Percentiles rank a stretch among this genome's conserved stretches.
Conservation (phyloP, 768 basidiomycete species). For the Tricholomella constricta region DNA sequence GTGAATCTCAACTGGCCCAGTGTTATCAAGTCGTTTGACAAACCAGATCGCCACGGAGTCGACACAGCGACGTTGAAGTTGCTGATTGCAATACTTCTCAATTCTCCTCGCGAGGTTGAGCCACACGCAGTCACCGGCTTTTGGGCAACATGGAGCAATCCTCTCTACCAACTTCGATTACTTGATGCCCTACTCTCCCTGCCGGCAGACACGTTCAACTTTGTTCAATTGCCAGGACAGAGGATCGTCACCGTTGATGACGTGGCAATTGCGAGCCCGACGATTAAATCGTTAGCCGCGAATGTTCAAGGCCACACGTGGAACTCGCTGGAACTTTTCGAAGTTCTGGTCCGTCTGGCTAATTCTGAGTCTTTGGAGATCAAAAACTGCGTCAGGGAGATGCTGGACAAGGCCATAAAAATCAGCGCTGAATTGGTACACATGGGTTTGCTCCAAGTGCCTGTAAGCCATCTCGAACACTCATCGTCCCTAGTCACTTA, state of each 20-base stretch:
- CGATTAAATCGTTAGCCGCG: slow-evolving; percentile 88
- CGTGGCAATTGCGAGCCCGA: slow-evolving; percentile 79
- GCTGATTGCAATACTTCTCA: slow-evolving; percentile 83
- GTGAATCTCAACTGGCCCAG: slow-evolving; percentile 75
- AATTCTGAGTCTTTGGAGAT: slow-evolving; percentile 74
- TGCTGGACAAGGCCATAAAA: slow-evolving; percentile 92
- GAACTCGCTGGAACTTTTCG: slow-evolving; percentile 92
- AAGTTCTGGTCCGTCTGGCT: slow-evolving; percentile 80
- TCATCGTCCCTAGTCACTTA: slow-evolving; percentile 5
- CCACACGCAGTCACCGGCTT: slow-evolving; percentile 84
- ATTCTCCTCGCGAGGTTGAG: slow-evolving; percentile 74
- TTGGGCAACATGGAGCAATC: slow-evolving; percentile 85
- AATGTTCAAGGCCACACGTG: slow-evolving; percentile 92
- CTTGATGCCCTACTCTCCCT: slow-evolving; percentile 88
- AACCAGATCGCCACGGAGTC: slow-evolving; percentile 78
- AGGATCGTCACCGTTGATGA: slow-evolving; percentile 89
- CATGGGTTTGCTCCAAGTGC: slow-evolving; percentile 88
- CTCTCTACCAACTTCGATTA: slow-evolving; percentile 82
- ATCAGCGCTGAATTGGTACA: slow-evolving; percentile 93
- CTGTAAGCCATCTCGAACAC: slow-evolving; percentile 53
- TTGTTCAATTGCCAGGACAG: slow-evolving; percentile 82
- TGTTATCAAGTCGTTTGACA: slow-evolving; percentile 86
- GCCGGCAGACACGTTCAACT: slow-evolving; percentile 89
- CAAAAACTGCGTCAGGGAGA: slow-evolving; percentile 77
- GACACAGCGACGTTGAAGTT: slow-evolving; percentile 90